Percentiles rank a stretch among this genome's conserved stretches.
Evolutionary conservation across 1,284 basidiomycete species (phyloP).

Genomic region (Ceratobasidium sp.): DNA sequence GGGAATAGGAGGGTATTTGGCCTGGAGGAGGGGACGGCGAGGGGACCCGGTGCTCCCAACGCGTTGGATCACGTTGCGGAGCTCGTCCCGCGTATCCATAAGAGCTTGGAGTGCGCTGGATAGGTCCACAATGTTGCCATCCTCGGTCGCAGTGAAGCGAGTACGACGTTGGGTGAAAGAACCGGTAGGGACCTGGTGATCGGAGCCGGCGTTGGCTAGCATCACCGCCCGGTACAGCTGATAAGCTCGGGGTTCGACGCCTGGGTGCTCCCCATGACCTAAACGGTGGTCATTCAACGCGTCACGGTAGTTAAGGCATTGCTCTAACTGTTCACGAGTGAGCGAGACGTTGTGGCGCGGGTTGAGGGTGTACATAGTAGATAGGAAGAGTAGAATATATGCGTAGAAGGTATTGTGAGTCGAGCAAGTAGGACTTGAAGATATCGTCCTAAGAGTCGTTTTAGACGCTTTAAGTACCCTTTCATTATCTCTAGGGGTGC

Average conservation of each 20-base stretch:
- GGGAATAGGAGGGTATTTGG: neutral
- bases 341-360: neutral
- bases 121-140: too few relatives aligned
- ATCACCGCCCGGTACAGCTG: constrained; percentile 1
- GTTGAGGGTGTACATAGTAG: neutral
- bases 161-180: neutral
- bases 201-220: neutral
- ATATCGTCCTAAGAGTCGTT: too few relatives aligned
- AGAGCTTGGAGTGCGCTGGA: too few relatives aligned
- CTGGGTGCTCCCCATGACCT: neutral
- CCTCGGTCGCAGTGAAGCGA: too few relatives aligned
- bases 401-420: too few relatives aligned
- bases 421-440: too few relatives aligned
- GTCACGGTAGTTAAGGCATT: neutral
- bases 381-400: neutral
- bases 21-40: too few relatives aligned
- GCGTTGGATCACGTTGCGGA: too few relatives aligned
- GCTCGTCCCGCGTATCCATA: too few relatives aligned
- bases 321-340: neutral
- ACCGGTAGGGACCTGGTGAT: neutral
- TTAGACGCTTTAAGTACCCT: too few relatives aligned
- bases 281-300: neutral
- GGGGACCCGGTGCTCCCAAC: too few relatives aligned
- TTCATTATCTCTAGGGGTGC: too few relatives aligned
- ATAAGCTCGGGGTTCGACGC: constrained; percentile 4